These are phyloP conservation scores for Globisporangium emineosum DNA, from an alignment of 352 stramenopile species.

Conservation along the genomic window DNA sequence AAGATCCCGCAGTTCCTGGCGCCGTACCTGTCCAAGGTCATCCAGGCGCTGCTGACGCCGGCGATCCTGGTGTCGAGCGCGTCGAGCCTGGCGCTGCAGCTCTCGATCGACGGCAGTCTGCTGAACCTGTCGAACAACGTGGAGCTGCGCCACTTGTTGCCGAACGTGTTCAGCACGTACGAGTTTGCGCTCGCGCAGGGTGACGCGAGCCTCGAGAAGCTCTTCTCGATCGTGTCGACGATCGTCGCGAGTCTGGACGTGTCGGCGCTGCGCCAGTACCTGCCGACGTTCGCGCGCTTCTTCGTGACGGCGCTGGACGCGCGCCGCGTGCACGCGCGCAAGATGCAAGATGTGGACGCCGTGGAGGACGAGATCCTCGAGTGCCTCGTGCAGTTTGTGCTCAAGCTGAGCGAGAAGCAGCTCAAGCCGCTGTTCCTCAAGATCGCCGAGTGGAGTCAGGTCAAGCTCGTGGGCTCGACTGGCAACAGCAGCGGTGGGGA, in stretches of 20 bases:
- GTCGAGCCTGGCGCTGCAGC: slow-evolving; percentile 31
- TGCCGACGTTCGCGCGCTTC: slow-evolving; percentile 79
- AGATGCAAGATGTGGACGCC: slow-evolving; percentile 53
- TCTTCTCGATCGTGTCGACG: slow-evolving; percentile 69
- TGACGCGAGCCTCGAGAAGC: slow-evolving; percentile 53
- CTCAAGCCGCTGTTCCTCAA: slow-evolving; percentile 88
- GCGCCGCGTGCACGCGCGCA: slow-evolving; percentile 58
- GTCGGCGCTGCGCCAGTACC: slow-evolving; percentile 50
- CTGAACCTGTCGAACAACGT: slow-evolving; percentile 67
- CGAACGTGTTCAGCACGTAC: slow-evolving; percentile 63
- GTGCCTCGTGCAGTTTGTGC: slow-evolving; percentile 74
- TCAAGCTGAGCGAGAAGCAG: slow-evolving; percentile 89
- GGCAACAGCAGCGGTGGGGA: slow-evolving; percentile 31
- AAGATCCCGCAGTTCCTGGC: slow-evolving; percentile 83
- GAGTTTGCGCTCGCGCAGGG: slow-evolving; percentile 55
- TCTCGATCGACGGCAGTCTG: slow-evolving; percentile 67
- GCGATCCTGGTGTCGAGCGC: slow-evolving; percentile 31
- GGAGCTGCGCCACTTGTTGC: slow-evolving; percentile 72
- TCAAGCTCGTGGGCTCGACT: slow-evolving; percentile 18
- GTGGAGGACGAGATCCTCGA: slow-evolving; percentile 81
- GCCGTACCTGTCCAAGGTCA: slow-evolving; percentile 63
- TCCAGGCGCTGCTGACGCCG: slow-evolving; percentile 60
- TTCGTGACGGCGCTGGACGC: slow-evolving; percentile 77
- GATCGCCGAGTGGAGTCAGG: slow-evolving; percentile 71
- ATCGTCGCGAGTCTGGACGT: slow-evolving; percentile 56